Conservation (phyloP, 257 asterid species). For the Solanum etuberosum region DNA sequence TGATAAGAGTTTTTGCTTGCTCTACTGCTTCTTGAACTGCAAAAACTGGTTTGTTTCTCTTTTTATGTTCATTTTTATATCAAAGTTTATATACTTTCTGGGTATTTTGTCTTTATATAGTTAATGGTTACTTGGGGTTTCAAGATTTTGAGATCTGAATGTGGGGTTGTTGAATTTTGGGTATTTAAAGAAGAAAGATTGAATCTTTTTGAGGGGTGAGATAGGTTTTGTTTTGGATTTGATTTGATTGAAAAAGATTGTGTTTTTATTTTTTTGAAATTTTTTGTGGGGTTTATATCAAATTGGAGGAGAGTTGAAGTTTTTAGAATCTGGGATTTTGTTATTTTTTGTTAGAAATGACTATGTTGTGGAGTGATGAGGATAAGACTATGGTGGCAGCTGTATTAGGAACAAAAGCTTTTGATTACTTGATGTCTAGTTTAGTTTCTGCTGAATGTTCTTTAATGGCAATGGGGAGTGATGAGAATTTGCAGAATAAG, state of each 20-base stretch:
- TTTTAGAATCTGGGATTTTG: neutral
- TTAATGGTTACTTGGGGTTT: neutral
- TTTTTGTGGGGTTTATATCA: neutral
- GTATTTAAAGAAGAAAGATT: neutral
- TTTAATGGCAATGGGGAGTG: slow-evolving; percentile 55
- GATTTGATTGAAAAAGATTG: neutral
- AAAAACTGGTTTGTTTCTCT: slow-evolving; percentile 29
- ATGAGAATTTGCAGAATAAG: slow-evolving; percentile 71
- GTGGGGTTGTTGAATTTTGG: neutral
- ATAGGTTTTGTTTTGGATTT: slow-evolving; percentile 6
- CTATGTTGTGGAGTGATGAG: slow-evolving; percentile 53
- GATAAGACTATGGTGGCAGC: slow-evolving; percentile 74
- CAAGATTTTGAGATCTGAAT: slow-evolving; percentile 52
- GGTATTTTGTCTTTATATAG: neutral
- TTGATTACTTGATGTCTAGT: slow-evolving; percentile 64
- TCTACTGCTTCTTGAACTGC: neutral
- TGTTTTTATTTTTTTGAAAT: too few relatives aligned
- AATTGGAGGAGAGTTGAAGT: neutral
- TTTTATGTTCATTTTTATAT: neutral
- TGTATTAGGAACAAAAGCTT: slow-evolving; percentile 75
- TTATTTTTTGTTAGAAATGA: slow-evolving; percentile 7
- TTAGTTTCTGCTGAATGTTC: slow-evolving; percentile 63
- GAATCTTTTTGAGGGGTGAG: neutral
- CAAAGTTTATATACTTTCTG: neutral
- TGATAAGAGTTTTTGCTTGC: neutral